Percentiles rank a stretch among this genome's conserved stretches.
Evolutionary conservation across 2,329 filamentous ascomycete species (phyloP).

Genomic region (Calonectria pauciramosa): DNA sequence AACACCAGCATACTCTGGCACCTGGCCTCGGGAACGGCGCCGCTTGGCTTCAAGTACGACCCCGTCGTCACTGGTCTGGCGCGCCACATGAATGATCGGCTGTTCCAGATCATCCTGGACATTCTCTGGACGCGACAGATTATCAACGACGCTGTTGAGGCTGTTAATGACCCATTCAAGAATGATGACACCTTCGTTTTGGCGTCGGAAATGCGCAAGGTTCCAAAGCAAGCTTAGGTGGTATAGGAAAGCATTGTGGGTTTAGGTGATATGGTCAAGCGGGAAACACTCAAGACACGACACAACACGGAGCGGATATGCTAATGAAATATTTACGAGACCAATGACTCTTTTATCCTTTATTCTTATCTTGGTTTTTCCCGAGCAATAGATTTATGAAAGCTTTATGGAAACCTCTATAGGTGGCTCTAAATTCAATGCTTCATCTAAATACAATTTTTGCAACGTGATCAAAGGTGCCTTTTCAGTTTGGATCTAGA

Average conservation of each 20-base stretch:
- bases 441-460: too few species aligned
- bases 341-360: neutral
- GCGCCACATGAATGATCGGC: neutral
- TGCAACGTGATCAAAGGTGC: too few species aligned
- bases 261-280: neutral
- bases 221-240: neutral
- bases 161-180: neutral
- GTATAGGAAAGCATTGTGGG: neutral
- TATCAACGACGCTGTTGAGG: neutral
- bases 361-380: neutral
- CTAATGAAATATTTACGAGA: neutral
- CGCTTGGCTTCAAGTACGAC: neutral
- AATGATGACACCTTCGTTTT: neutral
- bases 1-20: slow-evolving; percentile 41
- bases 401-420: too few species aligned
- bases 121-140: neutral
- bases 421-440: too few species aligned
- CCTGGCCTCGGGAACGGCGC: slow-evolving; percentile 17
- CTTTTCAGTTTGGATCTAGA: too few species aligned
- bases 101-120: neutral
- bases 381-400: too few species aligned
- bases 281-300: neutral
- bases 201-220: neutral
- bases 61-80: neutral
- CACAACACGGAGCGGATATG: neutral